Evolutionary conservation across 2,329 filamentous ascomycete species (phyloP).

Genomic region (Pyrenochaeta sp.): DNA sequence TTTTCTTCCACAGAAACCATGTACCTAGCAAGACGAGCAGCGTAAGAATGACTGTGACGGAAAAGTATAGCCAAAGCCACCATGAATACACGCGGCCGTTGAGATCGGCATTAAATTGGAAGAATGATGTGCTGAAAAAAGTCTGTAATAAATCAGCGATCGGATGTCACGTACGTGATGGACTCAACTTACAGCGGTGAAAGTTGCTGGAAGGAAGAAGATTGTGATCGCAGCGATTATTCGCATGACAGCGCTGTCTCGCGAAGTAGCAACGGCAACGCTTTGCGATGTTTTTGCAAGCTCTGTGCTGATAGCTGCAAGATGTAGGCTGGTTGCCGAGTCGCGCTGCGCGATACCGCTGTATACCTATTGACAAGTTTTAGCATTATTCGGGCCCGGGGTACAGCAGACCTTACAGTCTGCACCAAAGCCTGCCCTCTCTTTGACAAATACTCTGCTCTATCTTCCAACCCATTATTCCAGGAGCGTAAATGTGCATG

Average conservation of each 20-base stretch:
- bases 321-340: conserved; percentile 14
- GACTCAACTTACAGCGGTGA: conserved; percentile 24
- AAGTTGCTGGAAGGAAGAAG: conserved; percentile 37
- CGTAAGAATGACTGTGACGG: conserved; percentile 21
- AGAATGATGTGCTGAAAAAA: conserved; percentile 33
- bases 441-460: conserved; percentile 23
- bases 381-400: not conserved
- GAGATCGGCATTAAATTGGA: conserved; percentile 18
- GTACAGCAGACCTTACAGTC: conserved; percentile 9
- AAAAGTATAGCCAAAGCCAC: conserved; percentile 32
- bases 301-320: conserved; percentile 13
- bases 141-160: conserved; percentile 12
- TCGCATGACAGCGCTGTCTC: conserved; percentile 30
- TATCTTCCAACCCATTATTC: conserved; percentile 19
- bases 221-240: conserved; percentile 34
- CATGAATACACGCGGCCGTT: conserved; percentile 18
- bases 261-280: conserved; percentile 20
- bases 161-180: not conserved
- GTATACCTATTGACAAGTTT: conserved; percentile 18
- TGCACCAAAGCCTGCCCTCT: conserved; percentile 23
- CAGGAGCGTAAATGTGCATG: conserved; percentile 14
- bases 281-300: conserved; percentile 23
- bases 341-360: conserved; percentile 32
- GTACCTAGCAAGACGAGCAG: conserved; percentile 13
- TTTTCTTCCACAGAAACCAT: conserved; percentile 22